Conservation (phyloP, 345 rosid genomes). For the Eucalyptus rudis region DNA sequence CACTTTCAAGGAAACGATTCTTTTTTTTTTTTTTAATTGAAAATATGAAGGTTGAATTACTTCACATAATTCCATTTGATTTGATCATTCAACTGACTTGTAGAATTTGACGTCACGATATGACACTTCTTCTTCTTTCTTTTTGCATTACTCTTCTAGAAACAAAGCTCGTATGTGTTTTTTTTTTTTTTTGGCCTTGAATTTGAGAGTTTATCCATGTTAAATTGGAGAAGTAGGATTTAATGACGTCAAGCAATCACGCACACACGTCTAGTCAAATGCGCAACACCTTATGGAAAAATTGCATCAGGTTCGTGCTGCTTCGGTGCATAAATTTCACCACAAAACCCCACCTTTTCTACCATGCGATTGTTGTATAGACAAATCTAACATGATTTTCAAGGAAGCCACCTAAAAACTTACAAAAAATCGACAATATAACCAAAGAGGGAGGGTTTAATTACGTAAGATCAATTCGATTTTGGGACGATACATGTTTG, state of each 20-base stretch:
- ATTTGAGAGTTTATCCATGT: neutral
- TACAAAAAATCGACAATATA: too few relatives aligned
- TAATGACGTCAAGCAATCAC: neutral
- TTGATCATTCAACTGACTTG: neutral
- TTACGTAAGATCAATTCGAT: too few relatives aligned
- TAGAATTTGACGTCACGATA: neutral
- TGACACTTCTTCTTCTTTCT: neutral
- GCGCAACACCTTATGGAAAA: neutral
- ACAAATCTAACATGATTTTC: neutral
- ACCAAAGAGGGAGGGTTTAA: too few relatives aligned
- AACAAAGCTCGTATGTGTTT: neutral
- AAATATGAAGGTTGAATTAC: neutral
- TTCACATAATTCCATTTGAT: neutral
- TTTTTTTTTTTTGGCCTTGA: neutral
- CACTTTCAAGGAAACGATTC: neutral
- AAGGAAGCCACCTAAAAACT: neutral
- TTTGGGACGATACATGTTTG: too few relatives aligned
- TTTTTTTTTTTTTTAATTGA: neutral
- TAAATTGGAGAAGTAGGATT: neutral
- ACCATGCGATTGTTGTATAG: neutral
- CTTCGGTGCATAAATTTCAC: too few relatives aligned
- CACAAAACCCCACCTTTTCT: neutral
- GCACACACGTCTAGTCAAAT: neutral
- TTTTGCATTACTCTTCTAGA: neutral
- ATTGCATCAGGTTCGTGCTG: neutral